Evolutionary conservation across 2,329 filamentous ascomycete species (phyloP).

Genomic region (Epicoccum nigrum): DNA sequence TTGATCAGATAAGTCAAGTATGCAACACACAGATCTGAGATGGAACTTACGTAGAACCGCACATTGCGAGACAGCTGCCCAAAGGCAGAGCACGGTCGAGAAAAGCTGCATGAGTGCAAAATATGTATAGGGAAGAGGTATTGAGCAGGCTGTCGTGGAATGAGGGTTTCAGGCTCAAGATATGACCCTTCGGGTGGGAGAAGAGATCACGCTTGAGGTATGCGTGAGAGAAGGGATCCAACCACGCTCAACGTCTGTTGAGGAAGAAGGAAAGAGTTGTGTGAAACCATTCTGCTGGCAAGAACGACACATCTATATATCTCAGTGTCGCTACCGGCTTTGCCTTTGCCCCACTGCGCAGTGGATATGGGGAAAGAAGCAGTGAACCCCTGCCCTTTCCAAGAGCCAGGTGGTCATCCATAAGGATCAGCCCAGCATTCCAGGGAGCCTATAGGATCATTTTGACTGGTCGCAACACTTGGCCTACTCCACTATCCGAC

Average conservation of each 20-base stretch:
- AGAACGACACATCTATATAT: conserved; percentile 18
- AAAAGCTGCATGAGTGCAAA: conserved; percentile 30
- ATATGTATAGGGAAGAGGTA: neutral
- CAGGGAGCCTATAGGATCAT: conserved; percentile 13
- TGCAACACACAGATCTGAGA: conserved; percentile 9
- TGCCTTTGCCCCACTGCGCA: conserved; percentile 7
- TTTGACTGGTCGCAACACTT: conserved; percentile 19
- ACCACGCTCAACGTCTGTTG: neutral
- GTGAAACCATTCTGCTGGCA: neutral
- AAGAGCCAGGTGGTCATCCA: conserved; percentile 22
- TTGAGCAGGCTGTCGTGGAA: neutral
- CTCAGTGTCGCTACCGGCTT: neutral
- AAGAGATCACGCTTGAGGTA: neutral
- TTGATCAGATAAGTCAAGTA: neutral
- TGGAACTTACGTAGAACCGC: conserved; percentile 17
- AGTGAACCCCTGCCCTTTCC: conserved; percentile 16
- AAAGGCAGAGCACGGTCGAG: conserved; percentile 37
- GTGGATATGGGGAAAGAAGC: conserved; percentile 7
- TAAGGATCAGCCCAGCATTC: conserved; percentile 17
- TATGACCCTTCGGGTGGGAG: no score
- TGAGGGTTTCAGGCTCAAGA: no score
- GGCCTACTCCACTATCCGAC: conserved; percentile 16
- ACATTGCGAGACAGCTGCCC: conserved; percentile 33
- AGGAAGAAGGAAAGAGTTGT: neutral
- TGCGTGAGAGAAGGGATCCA: neutral